Evolutionary conservation across 352 stramenopile genomes (phyloP).

Genomic region (Poterioochromonas sp.): DNA sequence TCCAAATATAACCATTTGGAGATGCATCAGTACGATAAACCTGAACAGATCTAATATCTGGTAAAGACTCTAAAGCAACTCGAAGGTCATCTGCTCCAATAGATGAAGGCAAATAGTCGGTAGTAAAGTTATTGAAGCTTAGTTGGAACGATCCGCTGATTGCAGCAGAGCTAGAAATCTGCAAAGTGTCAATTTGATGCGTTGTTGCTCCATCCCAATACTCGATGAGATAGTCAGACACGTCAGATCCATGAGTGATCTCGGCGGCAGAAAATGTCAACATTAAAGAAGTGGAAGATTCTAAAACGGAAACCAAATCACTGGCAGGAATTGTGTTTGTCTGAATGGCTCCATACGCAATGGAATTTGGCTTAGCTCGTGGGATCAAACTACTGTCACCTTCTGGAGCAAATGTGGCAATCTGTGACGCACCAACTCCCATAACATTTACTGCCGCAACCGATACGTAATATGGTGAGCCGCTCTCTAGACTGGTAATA

Average conservation of each 20-base stretch:
- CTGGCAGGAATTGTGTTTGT: slow-evolving; percentile 45
- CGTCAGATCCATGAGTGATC: slow-evolving; percentile 48
- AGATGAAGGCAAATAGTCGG: slow-evolving; percentile 76
- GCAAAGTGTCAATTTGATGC: neutral
- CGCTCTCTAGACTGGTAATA: slow-evolving; percentile 54
- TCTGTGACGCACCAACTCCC: slow-evolving; percentile 47
- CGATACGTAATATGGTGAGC: slow-evolving; percentile 65
- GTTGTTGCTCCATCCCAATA: slow-evolving; percentile 51
- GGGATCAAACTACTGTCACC: neutral
- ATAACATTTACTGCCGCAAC: slow-evolving; percentile 74
- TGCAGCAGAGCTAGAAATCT: slow-evolving; percentile 13
- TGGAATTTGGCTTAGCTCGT: neutral
- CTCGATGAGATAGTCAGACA: slow-evolving; percentile 56
- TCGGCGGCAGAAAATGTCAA: slow-evolving; percentile 52
- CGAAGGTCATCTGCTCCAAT: slow-evolving; percentile 70
- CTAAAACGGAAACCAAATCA: slow-evolving; percentile 48
- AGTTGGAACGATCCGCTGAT: slow-evolving; percentile 76
- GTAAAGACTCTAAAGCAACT: slow-evolving; percentile 72
- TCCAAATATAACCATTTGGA: slow-evolving; percentile 71
- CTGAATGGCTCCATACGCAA: slow-evolving; percentile 38
- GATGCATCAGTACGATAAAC: slow-evolving; percentile 43
- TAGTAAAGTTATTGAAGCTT: slow-evolving; percentile 69
- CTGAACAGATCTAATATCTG: slow-evolving; percentile 53
- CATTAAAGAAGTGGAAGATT: slow-evolving; percentile 52
- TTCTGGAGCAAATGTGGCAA: neutral